phyloP scores from a whole-genome alignment of 2,329 filamentous ascomycete genomes.

The Rutstroemia sp. region DNA sequence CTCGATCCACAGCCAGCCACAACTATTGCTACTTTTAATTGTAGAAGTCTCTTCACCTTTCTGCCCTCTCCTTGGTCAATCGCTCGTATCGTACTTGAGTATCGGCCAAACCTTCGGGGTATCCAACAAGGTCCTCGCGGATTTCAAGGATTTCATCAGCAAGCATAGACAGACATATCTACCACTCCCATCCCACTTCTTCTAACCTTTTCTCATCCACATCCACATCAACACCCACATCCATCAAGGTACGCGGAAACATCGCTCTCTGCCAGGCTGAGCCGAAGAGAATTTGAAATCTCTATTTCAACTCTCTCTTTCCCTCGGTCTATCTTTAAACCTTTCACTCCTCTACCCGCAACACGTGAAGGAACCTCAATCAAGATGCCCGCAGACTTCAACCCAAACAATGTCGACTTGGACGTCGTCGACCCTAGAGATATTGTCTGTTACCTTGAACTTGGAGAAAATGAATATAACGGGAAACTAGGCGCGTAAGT shows the following conservation, averaged over 20 bases:
- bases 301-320: not conserved
- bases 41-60: not conserved
- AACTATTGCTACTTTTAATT: not conserved
- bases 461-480: conserved; percentile 44
- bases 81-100: not conserved
- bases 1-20: no score
- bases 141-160: not conserved
- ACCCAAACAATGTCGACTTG: conserved; percentile 34
- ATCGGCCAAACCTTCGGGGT: not conserved
- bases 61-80: not conserved
- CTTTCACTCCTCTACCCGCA: not conserved
- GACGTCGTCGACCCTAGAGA: conserved; percentile 34
- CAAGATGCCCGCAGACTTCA: conserved; percentile 4
- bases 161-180: not conserved
- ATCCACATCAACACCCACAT: no score
- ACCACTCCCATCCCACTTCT: no score
- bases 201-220: no score
- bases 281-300: no score
- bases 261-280: no score
- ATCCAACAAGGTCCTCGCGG: not conserved
- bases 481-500: conserved; percentile 46
- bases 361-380: not conserved
- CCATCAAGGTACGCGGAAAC: no score
- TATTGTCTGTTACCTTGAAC: conserved; percentile 44
- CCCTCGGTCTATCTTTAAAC: not conserved